Conservation (phyloP, 768 basidiomycete species). For the Tephrocybe sp. region DNA sequence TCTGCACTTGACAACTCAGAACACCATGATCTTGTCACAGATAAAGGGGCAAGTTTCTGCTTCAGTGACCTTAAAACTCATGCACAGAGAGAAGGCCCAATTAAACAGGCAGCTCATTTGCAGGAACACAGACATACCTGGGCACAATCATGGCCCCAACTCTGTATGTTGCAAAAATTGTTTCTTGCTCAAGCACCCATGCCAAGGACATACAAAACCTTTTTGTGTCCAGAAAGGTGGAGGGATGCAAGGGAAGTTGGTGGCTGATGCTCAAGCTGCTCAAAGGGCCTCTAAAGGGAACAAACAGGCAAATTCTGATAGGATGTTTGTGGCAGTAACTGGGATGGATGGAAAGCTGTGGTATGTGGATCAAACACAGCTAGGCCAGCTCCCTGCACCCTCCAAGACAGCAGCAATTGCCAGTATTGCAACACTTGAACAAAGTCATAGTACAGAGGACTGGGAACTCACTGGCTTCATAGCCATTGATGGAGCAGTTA, state of each 20-base stretch:
- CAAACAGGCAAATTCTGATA: neutral
- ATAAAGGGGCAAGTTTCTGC: neutral
- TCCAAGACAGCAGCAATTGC: neutral
- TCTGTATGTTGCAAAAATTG: too few relatives aligned
- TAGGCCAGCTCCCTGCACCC: neutral
- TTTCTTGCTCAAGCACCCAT: neutral
- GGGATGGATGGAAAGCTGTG: neutral
- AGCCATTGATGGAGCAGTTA: neutral
- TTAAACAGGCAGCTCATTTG: neutral
- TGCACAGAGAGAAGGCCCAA: neutral
- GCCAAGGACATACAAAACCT: constrained; percentile 10
- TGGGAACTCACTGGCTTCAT: neutral
- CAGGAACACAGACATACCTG: neutral
- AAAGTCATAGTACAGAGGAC: too few relatives aligned
- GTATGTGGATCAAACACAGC: neutral
- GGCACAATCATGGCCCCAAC: neutral
- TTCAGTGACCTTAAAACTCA: neutral
- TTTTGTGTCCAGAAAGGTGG: constrained; percentile 24
- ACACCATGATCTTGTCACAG: neutral
- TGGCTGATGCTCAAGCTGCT: constrained; percentile 16
- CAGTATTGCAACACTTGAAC: too few relatives aligned
- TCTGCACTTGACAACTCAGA: neutral
- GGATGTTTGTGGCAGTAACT: neutral
- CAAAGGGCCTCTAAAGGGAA: constrained; percentile 1
- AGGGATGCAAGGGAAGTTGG: constrained; percentile 26